phyloP scores from a whole-genome alignment of 2,329 filamentous ascomycete species.

The Fusarium subtropicale region DNA sequence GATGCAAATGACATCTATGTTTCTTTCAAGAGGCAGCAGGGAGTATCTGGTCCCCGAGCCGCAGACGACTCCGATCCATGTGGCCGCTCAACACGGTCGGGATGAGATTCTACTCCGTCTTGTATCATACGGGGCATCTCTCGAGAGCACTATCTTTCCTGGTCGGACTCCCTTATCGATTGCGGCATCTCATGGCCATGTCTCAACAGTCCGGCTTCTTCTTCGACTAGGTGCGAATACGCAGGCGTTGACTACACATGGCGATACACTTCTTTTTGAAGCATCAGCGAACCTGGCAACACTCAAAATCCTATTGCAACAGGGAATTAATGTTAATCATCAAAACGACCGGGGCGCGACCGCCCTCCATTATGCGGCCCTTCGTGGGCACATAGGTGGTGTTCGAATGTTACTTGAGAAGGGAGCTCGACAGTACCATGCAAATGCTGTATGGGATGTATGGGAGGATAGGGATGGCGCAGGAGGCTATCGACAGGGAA shows the following conservation, averaged over 20 bases:
- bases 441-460: slow-evolving; percentile 46
- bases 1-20: slow-evolving; percentile 25
- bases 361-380: slow-evolving; percentile 46
- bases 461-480: slow-evolving; percentile 46
- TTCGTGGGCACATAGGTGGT: slow-evolving; percentile 42
- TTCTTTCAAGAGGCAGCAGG: slow-evolving; percentile 16
- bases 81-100: slow-evolving; percentile 45
- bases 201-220: slow-evolving; percentile 45
- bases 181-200: slow-evolving; percentile 45
- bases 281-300: slow-evolving; percentile 45
- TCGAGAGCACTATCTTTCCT: slow-evolving; percentile 47
- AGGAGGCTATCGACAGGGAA: slow-evolving; percentile 44
- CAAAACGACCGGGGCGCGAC: slow-evolving; percentile 47
- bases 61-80: slow-evolving; percentile 44
- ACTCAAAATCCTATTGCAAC: slow-evolving; percentile 44
- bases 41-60: slow-evolving; percentile 45
- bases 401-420: slow-evolving; percentile 43
- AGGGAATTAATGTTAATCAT: slow-evolving; percentile 45
- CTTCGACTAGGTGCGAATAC: slow-evolving; percentile 44
- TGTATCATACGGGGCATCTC: slow-evolving; percentile 41
- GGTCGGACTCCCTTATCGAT: slow-evolving; percentile 44
- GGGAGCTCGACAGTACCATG: slow-evolving; percentile 45
- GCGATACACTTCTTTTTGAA: slow-evolving; percentile 46
- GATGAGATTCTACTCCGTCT: slow-evolving; percentile 44
- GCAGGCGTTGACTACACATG: slow-evolving; percentile 43